Percentiles rank a stretch among this genome's conserved stretches.
Evolutionary conservation across 108 stramenopile species (phyloP).

Genomic region (Conticribra weissflogii): DNA sequence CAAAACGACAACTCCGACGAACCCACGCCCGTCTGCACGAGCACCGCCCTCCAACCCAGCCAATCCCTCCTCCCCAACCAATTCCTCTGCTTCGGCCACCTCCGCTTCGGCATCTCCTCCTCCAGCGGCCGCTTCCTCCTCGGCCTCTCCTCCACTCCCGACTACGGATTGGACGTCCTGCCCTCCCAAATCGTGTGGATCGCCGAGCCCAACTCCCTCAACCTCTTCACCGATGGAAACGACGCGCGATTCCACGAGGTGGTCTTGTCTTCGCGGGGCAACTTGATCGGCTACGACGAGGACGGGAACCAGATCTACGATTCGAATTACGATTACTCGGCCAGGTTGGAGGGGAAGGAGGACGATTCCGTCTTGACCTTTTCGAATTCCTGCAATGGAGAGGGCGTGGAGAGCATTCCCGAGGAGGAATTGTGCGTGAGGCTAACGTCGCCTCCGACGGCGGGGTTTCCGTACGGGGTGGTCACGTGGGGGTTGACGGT

Average conservation of each 20-base stretch:
- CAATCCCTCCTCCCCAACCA: background rate
- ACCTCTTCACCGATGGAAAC: slow-evolving; percentile 30
- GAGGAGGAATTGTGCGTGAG: slow-evolving; percentile 13
- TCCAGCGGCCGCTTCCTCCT: slow-evolving; percentile 9
- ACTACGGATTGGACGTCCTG: background rate
- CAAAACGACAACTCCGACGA: too few relatives aligned
- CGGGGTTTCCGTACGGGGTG: slow-evolving; percentile 36
- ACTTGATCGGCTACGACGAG: slow-evolving; percentile 38
- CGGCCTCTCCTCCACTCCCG: background rate
- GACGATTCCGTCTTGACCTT: slow-evolving; percentile 11
- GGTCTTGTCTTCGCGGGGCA: slow-evolving; percentile 19
- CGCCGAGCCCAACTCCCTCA: slow-evolving; percentile 33
- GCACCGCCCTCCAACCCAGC: background rate
- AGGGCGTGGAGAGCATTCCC: background rate
- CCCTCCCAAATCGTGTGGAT: slow-evolving; percentile 36
- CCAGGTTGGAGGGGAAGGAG: slow-evolving; percentile 23
- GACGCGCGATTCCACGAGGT: slow-evolving; percentile 13
- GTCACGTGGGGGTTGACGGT: slow-evolving; percentile 39
- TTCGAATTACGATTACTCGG: slow-evolving; percentile 42
- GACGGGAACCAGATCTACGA: slow-evolving; percentile 28
- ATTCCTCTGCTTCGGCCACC: slow-evolving; percentile 14
- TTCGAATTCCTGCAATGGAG: background rate
- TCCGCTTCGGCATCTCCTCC: slow-evolving; percentile 16
- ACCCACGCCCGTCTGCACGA: too few relatives aligned
- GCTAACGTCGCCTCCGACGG: slow-evolving; percentile 16